These are phyloP conservation scores for Barnettozyma vustinii DNA, from an alignment of 805 yeast species.

Conservation along the genomic window DNA sequence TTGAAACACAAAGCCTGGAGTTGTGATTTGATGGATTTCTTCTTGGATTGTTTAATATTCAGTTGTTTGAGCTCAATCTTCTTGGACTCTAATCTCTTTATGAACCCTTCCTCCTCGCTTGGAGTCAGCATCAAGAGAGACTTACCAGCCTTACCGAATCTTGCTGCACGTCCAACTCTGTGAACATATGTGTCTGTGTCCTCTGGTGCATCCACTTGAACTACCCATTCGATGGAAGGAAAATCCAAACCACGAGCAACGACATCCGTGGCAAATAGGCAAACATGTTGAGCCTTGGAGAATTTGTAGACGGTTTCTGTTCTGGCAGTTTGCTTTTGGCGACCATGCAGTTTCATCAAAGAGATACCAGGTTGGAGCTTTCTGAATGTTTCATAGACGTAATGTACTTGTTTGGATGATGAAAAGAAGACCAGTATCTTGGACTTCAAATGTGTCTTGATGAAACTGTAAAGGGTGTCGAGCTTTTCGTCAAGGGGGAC, in stretches of 20 bases:
- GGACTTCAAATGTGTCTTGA: conserved; percentile 75
- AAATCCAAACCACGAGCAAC: conserved; percentile 97
- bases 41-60: conserved; percentile 68
- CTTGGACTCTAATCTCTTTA: conserved; percentile 53
- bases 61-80: conserved; percentile 67
- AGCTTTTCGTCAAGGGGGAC: conserved; percentile 75
- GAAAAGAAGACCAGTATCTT: conserved; percentile 73
- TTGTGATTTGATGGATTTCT: conserved; percentile 71
- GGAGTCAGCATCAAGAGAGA: conserved; percentile 83
- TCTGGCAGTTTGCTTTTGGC: conserved; percentile 74
- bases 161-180: conserved; percentile 92
- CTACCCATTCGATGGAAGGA: conserved; percentile 88
- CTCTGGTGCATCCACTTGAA: conserved; percentile 92
- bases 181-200: conserved; percentile 91
- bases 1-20: conserved; percentile 87
- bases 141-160: conserved; percentile 85
- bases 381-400: conserved; percentile 28
- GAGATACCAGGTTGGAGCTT: conserved; percentile 38
- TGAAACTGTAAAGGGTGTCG: conserved; percentile 67
- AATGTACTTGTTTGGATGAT: conserved; percentile 53
- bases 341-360: conserved; percentile 76
- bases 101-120: conserved; percentile 72
- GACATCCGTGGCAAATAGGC: conserved; percentile 93
- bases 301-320: conserved; percentile 64
- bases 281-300: conserved; percentile 43